Evolutionary conservation across 1,139 yeast genomes (phyloP).

Genomic region (Pichia sp.): DNA sequence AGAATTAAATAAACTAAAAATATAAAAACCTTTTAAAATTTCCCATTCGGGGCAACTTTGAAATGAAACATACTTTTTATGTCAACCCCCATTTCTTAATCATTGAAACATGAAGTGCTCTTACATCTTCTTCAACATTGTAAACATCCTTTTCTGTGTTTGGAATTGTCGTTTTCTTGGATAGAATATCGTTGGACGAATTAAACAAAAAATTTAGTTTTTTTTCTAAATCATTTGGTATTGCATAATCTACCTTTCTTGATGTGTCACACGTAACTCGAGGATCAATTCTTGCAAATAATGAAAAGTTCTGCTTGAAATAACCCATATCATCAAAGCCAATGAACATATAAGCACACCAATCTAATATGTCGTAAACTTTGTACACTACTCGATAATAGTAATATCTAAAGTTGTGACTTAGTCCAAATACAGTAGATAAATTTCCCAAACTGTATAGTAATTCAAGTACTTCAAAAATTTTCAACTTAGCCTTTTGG

Average conservation of each 20-base stretch:
- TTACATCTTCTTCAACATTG: neutral
- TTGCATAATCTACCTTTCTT: neutral
- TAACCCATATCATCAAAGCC: slow-evolving; percentile 7
- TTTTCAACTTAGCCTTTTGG: neutral
- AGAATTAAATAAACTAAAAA: neutral
- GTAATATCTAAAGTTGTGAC: slow-evolving; percentile 1
- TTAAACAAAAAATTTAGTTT: neutral
- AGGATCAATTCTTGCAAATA: slow-evolving; percentile 1
- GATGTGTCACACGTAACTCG: neutral
- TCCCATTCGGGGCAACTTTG: slow-evolving; percentile 45
- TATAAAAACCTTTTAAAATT: neutral
- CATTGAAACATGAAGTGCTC: neutral
- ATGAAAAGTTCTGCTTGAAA: slow-evolving; percentile 1
- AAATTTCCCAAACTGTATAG: neutral
- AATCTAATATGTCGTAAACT: slow-evolving; percentile 1
- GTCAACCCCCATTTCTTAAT: neutral
- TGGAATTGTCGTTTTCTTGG: slow-evolving; percentile 12
- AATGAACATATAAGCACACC: slow-evolving; percentile 1
- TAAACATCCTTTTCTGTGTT: neutral
- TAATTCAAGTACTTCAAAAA: neutral
- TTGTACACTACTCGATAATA: neutral
- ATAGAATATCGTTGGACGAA: neutral
- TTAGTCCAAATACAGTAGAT: neutral
- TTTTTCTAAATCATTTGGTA: neutral
- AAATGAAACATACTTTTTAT: neutral